Evolutionary conservation across 2,329 filamentous ascomycete genomes (phyloP).

Genomic region (Fusarium sp.): DNA sequence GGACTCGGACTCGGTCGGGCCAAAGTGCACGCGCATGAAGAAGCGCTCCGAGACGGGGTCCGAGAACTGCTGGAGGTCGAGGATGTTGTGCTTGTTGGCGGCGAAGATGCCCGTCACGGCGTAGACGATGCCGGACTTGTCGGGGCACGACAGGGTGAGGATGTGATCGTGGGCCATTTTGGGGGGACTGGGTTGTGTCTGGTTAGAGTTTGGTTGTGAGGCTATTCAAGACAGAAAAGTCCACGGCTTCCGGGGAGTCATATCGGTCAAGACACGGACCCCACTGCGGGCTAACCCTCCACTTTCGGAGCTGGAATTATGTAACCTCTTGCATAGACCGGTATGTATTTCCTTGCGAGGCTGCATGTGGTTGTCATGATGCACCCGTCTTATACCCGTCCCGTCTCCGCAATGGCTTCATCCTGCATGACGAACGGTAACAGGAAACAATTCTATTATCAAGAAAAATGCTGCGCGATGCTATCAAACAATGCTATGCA

Average conservation of each 20-base stretch:
- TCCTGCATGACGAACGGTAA: constrained; percentile 12
- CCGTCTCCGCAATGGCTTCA: constrained; percentile 17
- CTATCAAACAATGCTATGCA: background rate
- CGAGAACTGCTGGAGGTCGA: constrained; percentile 87
- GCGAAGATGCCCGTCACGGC: constrained; percentile 84
- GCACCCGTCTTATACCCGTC: constrained; percentile 14
- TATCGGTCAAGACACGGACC: constrained; percentile 17
- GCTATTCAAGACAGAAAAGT: constrained; percentile 7
- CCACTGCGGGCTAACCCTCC: constrained; percentile 46
- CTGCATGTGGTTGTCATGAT: constrained; percentile 11
- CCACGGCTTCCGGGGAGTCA: background rate
- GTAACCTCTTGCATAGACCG: background rate
- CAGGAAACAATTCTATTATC: too few species aligned
- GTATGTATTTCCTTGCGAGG: background rate
- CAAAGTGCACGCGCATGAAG: constrained; percentile 91
- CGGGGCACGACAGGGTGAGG: constrained; percentile 84
- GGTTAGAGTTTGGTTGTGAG: constrained; percentile 1
- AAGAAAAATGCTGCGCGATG: too few species aligned
- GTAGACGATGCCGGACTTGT: constrained; percentile 86
- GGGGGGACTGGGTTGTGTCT: constrained; percentile 20
- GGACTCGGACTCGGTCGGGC: constrained; percentile 61
- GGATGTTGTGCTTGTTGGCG: constrained; percentile 78
- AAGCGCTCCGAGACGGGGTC: constrained; percentile 79
- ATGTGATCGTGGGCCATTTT: constrained; percentile 69
- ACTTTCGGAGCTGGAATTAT: constrained; percentile 32